These are phyloP conservation scores for Pseudodiploospora longispora DNA, from an alignment of 2,329 filamentous ascomycete species.

Conservation along the genomic window DNA sequence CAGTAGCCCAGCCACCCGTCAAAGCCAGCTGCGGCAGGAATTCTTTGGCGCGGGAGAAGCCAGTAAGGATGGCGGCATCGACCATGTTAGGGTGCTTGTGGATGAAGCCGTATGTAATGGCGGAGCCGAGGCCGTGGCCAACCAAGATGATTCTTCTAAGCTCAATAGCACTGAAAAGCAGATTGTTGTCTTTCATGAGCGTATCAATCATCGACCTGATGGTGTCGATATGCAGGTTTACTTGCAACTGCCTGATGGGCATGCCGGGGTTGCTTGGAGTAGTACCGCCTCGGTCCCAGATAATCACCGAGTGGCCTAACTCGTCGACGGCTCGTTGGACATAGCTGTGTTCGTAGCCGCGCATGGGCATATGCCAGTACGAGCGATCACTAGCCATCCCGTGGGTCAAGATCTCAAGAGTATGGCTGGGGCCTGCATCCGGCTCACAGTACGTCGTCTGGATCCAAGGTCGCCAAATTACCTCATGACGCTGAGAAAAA, in stretches of 20 bases:
- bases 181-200: constrained; percentile 35
- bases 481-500: constrained; percentile 31
- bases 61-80: constrained; percentile 52
- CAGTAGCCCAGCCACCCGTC: constrained; percentile 39
- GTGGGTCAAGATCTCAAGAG: constrained; percentile 33
- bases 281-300: constrained; percentile 55
- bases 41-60: constrained; percentile 42
- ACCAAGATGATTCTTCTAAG: constrained; percentile 46
- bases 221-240: constrained; percentile 48
- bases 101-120: constrained; percentile 48
- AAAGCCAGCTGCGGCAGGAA: constrained; percentile 37
- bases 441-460: constrained; percentile 55
- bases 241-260: constrained; percentile 52
- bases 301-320: constrained; percentile 50
- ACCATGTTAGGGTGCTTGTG: constrained; percentile 43
- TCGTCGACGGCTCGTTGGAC: constrained; percentile 44
- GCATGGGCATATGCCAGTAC: constrained; percentile 55
- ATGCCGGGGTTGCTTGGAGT: constrained; percentile 51
- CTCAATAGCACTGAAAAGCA: constrained; percentile 31
- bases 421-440: constrained; percentile 29
- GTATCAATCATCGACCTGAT: constrained; percentile 42
- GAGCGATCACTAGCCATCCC: constrained; percentile 34
- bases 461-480: constrained; percentile 47
- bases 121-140: constrained; percentile 57
- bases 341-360: constrained; percentile 56